These are phyloP conservation scores for Fusarium circinatum DNA, from an alignment of 2,329 filamentous ascomycete genomes.

Conservation along the genomic window DNA sequence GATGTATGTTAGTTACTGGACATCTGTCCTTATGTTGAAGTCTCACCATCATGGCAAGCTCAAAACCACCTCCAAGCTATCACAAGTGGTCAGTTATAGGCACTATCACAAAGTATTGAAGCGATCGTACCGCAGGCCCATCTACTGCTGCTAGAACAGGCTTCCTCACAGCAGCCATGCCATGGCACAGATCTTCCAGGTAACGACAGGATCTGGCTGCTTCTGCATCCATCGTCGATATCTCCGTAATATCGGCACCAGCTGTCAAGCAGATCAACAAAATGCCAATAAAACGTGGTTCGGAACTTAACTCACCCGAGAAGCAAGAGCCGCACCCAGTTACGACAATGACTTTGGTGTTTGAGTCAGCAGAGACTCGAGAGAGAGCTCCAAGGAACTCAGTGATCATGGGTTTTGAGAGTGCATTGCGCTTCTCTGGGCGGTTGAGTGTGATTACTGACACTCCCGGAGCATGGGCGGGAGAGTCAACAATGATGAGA, in stretches of 20 bases:
- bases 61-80: slow-evolving; percentile 57
- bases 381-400: slow-evolving; percentile 52
- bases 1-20: neutral
- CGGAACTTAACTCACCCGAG: slow-evolving; percentile 18
- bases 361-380: slow-evolving; percentile 29
- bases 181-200: slow-evolving; percentile 51
- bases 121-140: neutral
- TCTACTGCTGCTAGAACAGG: slow-evolving; percentile 58
- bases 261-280: slow-evolving; percentile 27
- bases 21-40: neutral
- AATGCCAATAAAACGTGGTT: neutral
- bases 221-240: slow-evolving; percentile 41
- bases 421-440: slow-evolving; percentile 67
- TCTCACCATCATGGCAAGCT: slow-evolving; percentile 55
- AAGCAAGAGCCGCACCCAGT: slow-evolving; percentile 48
- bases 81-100: neutral
- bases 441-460: slow-evolving; percentile 54
- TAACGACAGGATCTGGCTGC: slow-evolving; percentile 41
- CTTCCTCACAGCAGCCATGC: slow-evolving; percentile 47
- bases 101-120: neutral
- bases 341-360: slow-evolving; percentile 51
- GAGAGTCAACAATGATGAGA: neutral
- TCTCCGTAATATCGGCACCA: slow-evolving; percentile 47
- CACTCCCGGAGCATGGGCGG: neutral
- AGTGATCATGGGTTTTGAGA: slow-evolving; percentile 62